phyloP scores from a whole-genome alignment of 148 eudicot genomes.

The Nepenthes gracilis region DNA sequence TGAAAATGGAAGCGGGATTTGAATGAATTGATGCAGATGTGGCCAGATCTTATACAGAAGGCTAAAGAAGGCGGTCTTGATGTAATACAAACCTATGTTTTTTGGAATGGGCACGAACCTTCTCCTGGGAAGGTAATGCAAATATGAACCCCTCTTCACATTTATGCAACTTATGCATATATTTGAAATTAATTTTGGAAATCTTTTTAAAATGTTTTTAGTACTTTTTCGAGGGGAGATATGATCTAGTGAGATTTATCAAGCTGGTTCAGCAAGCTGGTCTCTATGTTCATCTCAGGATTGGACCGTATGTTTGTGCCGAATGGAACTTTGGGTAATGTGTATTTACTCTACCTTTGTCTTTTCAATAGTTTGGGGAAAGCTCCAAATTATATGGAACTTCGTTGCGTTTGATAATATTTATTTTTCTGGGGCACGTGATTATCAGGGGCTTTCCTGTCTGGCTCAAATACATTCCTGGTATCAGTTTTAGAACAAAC shows the following conservation, averaged over 20 bases:
- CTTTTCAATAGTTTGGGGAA: background rate
- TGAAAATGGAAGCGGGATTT: background rate
- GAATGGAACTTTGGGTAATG: conserved; percentile 97
- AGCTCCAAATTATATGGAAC: background rate
- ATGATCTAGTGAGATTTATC: conserved; percentile 80
- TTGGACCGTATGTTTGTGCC: conserved; percentile 95
- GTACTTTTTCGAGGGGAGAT: conserved; percentile 85
- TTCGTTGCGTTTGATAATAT: background rate
- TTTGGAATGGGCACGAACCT: conserved; percentile 98
- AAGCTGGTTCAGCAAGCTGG: conserved; percentile 74
- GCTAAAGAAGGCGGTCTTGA: conserved; percentile 90
- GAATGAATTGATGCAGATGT: conserved; percentile 43
- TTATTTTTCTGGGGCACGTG: conserved; percentile 1
- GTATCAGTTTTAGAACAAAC: conserved; percentile 81
- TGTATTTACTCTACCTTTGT: background rate
- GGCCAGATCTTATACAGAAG: conserved; percentile 92
- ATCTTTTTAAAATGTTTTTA: conserved; percentile 11
- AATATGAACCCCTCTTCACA: background rate
- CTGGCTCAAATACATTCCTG: conserved; percentile 85
- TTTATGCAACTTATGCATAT: background rate
- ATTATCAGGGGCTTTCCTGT: conserved; percentile 80
- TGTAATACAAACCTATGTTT: conserved; percentile 89
- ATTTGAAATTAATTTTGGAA: background rate
- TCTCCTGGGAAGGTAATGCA: conserved; percentile 58
- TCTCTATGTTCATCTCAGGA: conserved; percentile 73